Evolutionary conservation across 1,284 basidiomycete genomes (phyloP).

Genomic region (Ustilago trichophora): DNA sequence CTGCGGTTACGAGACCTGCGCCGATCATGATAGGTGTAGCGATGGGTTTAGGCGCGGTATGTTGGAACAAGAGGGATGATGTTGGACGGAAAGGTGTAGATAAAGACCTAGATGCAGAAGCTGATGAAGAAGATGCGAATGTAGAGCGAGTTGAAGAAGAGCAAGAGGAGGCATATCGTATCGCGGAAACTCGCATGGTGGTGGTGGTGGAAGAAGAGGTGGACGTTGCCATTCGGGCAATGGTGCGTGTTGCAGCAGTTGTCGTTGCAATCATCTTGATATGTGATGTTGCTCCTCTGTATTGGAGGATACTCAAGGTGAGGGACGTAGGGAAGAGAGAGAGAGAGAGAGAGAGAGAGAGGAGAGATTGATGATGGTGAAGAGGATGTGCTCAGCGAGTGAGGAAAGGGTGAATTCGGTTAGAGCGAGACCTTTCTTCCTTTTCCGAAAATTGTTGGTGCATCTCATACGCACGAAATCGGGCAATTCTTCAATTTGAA

Average conservation of each 20-base stretch:
- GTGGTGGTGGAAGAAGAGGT: background rate
- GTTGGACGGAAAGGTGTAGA: constrained; percentile 47
- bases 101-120: constrained; percentile 25
- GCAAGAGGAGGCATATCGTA: constrained; percentile 7
- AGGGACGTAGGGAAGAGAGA: too few relatives aligned
- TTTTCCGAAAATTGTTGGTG: background rate
- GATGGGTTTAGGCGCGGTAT: constrained; percentile 41
- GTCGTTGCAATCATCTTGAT: constrained; percentile 8
- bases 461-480: too few relatives aligned
- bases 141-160: background rate
- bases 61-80: constrained; percentile 32
- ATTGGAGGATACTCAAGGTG: too few relatives aligned
- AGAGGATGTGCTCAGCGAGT: constrained; percentile 2
- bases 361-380: background rate
- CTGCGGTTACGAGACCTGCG: constrained; percentile 55
- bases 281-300: background rate
- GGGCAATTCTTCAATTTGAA: too few relatives aligned
- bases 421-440: constrained; percentile 2
- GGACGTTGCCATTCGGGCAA: constrained; percentile 5
- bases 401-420: constrained; percentile 10
- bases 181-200: background rate
- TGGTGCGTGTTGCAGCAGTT: constrained; percentile 6
- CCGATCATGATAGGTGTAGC: constrained; percentile 58
- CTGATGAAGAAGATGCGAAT: background rate
- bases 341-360: background rate